Evolutionary conservation across 495 filamentous ascomycete species (phyloP), one percentile per base, ranked within the genome.

Genomic region (Beverwykella pulmonaria): DNA sequence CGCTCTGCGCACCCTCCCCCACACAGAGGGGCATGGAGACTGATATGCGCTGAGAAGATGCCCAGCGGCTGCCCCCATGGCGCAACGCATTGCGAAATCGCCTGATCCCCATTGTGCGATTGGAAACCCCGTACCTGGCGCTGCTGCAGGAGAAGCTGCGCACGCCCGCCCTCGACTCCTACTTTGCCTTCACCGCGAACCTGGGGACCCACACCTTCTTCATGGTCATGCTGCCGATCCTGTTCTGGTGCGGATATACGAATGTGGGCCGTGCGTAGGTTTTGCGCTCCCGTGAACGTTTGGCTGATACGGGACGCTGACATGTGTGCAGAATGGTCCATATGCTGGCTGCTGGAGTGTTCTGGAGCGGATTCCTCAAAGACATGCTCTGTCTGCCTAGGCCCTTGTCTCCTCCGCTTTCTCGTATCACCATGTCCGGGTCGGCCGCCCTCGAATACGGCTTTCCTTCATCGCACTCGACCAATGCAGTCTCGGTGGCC

Each of bases 201-300:
- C 88, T 98, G 44, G 94, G 94, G 30, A 98, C 94, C 4, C 94
- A 98, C 79, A 98, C 94, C 1, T 97, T 97, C 81, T 98, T 97
- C 80, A 98, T 97, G 93, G 83, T 95, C 55, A 86, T 90, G 53
- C 77, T 98, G 63, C 94, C 94, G 2, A 89, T 97, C 55, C 82
- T 97, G 59, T 97, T 97, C 79, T 98, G 94, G 94, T 93, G 91
- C 73, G 93, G 94, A 27, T 89, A 90, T 73, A 85, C 86, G 29
- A 86, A 79, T 59, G 82, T 95, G 50, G 94, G 90, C 27, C 85
- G 92, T 77, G 94, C 87, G 90, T 95, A 87, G 41, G 85, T 81
- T 29, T 56, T 53, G 23, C 61, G 27, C n/a, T 25, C 25, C 48
- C 20, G 10, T 29, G 12, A 10, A 32, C 39, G 9, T 23, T 12